Conservation (phyloP, 176 grass and related monocot species). For the Avena eriantha region DNA sequence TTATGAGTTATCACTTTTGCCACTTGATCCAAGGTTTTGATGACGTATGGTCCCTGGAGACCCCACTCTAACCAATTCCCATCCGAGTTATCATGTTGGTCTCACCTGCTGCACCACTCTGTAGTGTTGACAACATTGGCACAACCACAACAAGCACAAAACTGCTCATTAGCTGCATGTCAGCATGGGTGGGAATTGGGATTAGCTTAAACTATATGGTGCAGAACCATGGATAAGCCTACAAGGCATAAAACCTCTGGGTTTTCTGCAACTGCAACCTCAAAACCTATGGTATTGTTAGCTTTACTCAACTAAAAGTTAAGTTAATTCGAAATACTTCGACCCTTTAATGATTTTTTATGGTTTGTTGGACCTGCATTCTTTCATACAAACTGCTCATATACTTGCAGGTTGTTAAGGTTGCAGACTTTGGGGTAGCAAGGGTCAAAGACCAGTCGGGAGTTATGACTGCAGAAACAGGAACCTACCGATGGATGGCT, state of each 20-base stretch:
- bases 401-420: conserved; percentile 76
- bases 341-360: background rate
- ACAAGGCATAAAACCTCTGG: background rate
- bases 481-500: conserved; percentile 93
- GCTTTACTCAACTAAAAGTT: background rate
- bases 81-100: background rate
- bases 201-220: background rate
- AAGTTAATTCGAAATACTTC: background rate
- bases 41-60: background rate
- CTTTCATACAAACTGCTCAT: background rate
- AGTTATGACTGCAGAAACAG: conserved; percentile 94
- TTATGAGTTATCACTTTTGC: background rate
- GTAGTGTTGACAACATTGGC: background rate
- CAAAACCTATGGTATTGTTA: background rate
- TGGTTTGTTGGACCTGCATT: background rate
- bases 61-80: background rate
- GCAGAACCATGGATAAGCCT: background rate
- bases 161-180: background rate
- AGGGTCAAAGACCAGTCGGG: conserved; percentile 81
- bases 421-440: conserved; percentile 91
- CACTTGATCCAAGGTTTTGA: background rate
- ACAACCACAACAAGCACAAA: background rate
- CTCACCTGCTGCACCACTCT: background rate
- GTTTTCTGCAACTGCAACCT: conserved; percentile 1
- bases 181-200: conserved; percentile 2